Evolutionary conservation across 176 grass and related monocot species (phyloP).

Genomic region (Avena eriantha): DNA sequence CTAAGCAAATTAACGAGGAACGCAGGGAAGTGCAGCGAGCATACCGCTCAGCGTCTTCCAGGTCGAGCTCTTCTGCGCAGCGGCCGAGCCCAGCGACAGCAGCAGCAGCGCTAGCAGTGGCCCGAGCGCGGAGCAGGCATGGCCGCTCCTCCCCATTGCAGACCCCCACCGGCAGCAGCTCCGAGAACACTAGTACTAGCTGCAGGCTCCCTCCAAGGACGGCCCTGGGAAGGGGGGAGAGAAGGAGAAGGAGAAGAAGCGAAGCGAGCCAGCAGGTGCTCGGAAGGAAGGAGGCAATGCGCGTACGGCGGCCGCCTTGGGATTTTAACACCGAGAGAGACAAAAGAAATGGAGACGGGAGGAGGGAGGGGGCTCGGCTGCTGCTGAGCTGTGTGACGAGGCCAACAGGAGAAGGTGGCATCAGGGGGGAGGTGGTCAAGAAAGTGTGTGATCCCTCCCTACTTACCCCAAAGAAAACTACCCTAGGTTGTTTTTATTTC

Average conservation of each 20-base stretch:
- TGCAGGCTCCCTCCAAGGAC: constrained; percentile 39
- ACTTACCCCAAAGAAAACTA: not conserved
- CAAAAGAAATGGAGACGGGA: constrained; percentile 44
- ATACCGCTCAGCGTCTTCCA: constrained; percentile 68
- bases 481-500: not conserved
- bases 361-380: constrained; percentile 18
- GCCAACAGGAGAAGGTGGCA: constrained; percentile 56
- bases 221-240: not conserved
- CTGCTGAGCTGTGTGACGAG: constrained; percentile 52
- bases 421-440: constrained; percentile 42
- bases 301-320: constrained; percentile 48
- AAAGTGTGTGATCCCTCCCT: constrained; percentile 27
- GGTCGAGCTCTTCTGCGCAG: constrained; percentile 57
- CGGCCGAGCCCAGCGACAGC: constrained; percentile 32
- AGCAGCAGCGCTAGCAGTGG: constrained; percentile 44
- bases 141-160: constrained; percentile 60
- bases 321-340: constrained; percentile 50
- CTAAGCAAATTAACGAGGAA: constrained; percentile 6
- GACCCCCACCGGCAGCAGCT: constrained; percentile 36
- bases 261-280: constrained; percentile 1
- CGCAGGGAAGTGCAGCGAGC: not conserved
- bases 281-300: constrained; percentile 43
- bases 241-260: not conserved
- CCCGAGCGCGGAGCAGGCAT: constrained; percentile 46
- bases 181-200: not conserved